Base-by-base conservation (phyloP, 1,284 basidiomycete genomes). In the Moesziomyces antarcticus region DNA sequence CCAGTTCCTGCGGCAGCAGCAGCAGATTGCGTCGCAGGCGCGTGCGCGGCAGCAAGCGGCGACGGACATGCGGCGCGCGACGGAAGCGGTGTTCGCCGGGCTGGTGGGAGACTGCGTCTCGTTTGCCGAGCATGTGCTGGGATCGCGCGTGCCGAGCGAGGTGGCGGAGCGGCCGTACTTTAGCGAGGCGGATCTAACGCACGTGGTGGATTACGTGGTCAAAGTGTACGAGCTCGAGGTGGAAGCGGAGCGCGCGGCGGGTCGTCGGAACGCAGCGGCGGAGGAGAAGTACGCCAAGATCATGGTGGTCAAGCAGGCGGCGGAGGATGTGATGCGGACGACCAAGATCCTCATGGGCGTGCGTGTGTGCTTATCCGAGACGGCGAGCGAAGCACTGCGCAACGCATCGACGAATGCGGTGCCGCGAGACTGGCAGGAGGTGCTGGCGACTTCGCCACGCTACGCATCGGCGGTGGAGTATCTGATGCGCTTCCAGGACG, bases 31-130 rank as follows among this genome's bases (percentile, higher is more conserved):
- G 11, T 52, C 54, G 14, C 41, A 20, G 24, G 44, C 49, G 37
- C 37, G 43, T 20, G 50, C 46, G 3, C 25, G 37, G 22, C 37
- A 40, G 37, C 37, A 37, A 37, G 62, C 48, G 8, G 52, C 57
- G 3, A 47, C 33, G 30, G 53, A 10, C 9, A 10, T 67, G 27
- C 50, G 51, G n/a, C 24, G 35, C 9, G 56, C 47, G 3, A 59
- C 51, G 3, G 59, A 63, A 3, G 33, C 37, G 4, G 44, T 59
- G 14, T 66, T 66, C 20, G 40, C 44, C 0, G 50, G 41, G 5
- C 41, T 72, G 16, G 63, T 47, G 0, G 59, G 63, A 7, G 69
- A 72, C 44, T 65, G 58, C 20, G 55, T 72, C 4, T 72, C 69
- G 8, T 57, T 72, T 14, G 69, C 69, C 37, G 69, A 66, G 37